Evolutionary conservation across 768 basidiomycete species (phyloP).

Genomic region (Lentinula sp.): DNA sequence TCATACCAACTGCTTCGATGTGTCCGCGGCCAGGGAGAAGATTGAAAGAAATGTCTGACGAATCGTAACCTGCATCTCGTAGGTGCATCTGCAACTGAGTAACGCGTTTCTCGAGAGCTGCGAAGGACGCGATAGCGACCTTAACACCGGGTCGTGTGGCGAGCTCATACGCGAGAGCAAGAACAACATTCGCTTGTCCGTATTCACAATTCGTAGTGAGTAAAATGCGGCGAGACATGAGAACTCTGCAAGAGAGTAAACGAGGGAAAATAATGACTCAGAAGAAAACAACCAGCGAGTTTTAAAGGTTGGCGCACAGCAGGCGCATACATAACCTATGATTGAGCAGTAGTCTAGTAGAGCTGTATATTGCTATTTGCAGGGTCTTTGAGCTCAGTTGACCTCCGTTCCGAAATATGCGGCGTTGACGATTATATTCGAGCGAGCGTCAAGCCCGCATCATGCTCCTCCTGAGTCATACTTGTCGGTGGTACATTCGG

Average conservation of each 20-base stretch:
- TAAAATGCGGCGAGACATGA: neutral
- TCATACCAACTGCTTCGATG: constrained; percentile 4
- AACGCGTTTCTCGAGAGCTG: constrained; percentile 6
- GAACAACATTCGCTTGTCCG: constrained; percentile 7
- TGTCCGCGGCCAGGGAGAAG: neutral
- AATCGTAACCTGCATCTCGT: neutral
- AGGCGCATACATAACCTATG: neutral
- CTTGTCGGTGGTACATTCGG: neutral
- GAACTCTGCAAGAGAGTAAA: neutral
- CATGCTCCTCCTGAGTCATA: neutral
- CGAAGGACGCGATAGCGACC: constrained; percentile 6
- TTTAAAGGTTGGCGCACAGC: neutral
- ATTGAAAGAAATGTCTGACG: neutral
- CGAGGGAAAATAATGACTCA: neutral
- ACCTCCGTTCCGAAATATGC: neutral
- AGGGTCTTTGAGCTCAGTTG: neutral
- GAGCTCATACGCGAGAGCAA: constrained; percentile 7
- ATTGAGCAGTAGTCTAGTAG: neutral
- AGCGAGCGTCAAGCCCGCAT: neutral
- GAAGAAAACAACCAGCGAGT: neutral
- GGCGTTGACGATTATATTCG: neutral
- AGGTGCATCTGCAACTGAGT: neutral
- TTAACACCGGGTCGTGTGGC: neutral
- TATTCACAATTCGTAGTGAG: constrained; percentile 7
- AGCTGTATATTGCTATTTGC: neutral